These are phyloP conservation scores for Lepidium aucheri DNA, from an alignment of 345 rosid species.

Conservation along the genomic window DNA sequence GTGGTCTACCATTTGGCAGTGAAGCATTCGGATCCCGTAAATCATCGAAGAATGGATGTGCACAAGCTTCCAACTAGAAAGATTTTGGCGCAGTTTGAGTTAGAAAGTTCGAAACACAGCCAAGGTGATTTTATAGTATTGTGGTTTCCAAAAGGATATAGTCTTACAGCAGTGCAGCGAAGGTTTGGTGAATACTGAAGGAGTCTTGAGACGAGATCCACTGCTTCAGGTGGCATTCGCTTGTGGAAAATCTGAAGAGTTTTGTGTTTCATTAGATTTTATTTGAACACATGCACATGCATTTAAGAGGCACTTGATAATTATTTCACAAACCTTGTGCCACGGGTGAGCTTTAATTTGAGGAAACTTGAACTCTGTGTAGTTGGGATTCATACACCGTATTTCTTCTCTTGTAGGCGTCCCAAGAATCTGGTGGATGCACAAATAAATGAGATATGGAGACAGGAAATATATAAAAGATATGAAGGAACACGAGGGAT, in stretches of 20 bases:
- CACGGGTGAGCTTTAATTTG: slow-evolving; percentile 99
- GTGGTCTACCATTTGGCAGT: slow-evolving; percentile 81
- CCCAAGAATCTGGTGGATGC: slow-evolving; percentile 60
- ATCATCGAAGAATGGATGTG: slow-evolving; percentile 92
- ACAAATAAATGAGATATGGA: neutral
- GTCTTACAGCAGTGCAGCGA: slow-evolving; percentile 33
- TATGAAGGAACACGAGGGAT: neutral
- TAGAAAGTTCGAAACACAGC: neutral
- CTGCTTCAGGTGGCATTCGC: slow-evolving; percentile 39
- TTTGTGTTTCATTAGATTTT: slow-evolving; percentile 9
- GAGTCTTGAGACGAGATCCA: slow-evolving; percentile 33
- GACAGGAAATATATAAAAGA: neutral
- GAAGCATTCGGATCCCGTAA: slow-evolving; percentile 65
- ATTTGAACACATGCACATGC: slow-evolving; percentile 2
- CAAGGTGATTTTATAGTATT: neutral
- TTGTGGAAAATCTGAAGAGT: slow-evolving; percentile 29
- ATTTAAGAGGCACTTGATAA: neutral
- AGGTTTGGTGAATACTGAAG: slow-evolving; percentile 36
- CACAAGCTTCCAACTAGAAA: slow-evolving; percentile 90
- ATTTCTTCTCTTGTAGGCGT: slow-evolving; percentile 98
- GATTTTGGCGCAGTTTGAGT: neutral
- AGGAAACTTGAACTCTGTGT: slow-evolving; percentile 93
- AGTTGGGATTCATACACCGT: slow-evolving; percentile 96
- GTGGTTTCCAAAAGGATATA: neutral
- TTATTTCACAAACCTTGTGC: slow-evolving; percentile 55